Evolutionary conservation across 805 yeast genomes (phyloP).

Genomic region (Cyberlindnera maclurae): DNA sequence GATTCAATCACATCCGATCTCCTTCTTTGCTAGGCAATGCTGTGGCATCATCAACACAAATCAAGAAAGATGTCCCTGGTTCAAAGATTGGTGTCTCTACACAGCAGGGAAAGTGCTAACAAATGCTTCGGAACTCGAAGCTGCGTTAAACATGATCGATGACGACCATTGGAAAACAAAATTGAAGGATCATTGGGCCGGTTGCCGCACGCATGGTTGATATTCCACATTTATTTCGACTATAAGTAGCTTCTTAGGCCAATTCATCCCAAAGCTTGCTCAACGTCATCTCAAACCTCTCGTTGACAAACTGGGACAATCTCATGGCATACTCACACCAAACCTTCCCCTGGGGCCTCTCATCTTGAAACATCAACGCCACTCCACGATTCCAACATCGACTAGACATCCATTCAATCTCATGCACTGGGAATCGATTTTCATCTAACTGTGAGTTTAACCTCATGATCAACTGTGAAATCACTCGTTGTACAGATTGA

Average conservation of each 20-base stretch:
- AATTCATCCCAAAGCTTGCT: constrained; percentile 25
- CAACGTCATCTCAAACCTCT: constrained; percentile 21
- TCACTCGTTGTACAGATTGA: constrained; percentile 5
- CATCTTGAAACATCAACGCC: constrained; percentile 15
- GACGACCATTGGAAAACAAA: constrained; percentile 18
- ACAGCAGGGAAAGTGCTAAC: constrained; percentile 19
- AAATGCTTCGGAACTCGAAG: constrained; percentile 20
- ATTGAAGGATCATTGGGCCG: constrained; percentile 24
- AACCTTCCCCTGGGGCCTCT: constrained; percentile 15
- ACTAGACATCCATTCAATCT: constrained; percentile 31
- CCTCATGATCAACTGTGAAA: constrained; percentile 8
- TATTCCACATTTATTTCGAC: neutral
- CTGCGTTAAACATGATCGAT: constrained; percentile 20
- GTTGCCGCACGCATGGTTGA: constrained; percentile 11
- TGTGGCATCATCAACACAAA: constrained; percentile 12
- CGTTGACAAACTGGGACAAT: constrained; percentile 23
- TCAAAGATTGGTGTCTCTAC: constrained; percentile 9
- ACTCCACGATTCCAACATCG: constrained; percentile 35
- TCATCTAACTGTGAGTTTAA: constrained; percentile 3
- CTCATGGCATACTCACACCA: constrained; percentile 27
- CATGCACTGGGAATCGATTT: constrained; percentile 17
- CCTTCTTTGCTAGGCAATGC: constrained; percentile 18
- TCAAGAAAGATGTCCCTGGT: constrained; percentile 9
- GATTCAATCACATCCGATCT: constrained; percentile 11
- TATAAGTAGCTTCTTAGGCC: too few relatives aligned